These are phyloP conservation scores for Pseudocercospora macadamiae DNA, from an alignment of 2,329 filamentous ascomycete genomes.

Conservation along the genomic window DNA sequence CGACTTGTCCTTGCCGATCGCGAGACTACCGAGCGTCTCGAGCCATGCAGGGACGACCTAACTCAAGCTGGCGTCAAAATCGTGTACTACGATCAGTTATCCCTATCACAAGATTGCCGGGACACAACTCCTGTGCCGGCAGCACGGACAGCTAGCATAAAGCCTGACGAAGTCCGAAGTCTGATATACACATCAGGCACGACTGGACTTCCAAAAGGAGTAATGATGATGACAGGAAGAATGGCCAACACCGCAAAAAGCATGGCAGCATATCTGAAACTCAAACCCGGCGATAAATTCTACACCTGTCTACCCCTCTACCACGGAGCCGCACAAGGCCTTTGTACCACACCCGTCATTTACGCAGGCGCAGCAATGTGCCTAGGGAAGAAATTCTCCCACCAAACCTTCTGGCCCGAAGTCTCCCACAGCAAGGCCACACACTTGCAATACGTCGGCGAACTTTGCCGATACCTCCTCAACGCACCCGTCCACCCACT, in stretches of 20 bases:
- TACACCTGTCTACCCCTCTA: conserved; percentile 76
- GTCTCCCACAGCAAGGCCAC: conserved; percentile 70
- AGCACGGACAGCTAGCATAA: conserved; percentile 19
- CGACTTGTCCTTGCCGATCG: conserved; percentile 33
- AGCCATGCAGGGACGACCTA: conserved; percentile 30
- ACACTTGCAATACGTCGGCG: conserved; percentile 81
- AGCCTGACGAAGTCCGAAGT: conserved; percentile 59
- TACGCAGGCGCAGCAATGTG: conserved; percentile 67
- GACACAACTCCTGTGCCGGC: conserved; percentile 32
- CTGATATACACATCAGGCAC: conserved; percentile 85
- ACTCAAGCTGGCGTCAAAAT: conserved; percentile 23
- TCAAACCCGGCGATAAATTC: conserved; percentile 61
- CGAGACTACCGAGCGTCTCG: conserved; percentile 28
- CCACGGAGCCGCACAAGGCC: conserved; percentile 75
- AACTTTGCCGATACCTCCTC: conserved; percentile 80
- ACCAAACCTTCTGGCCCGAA: conserved; percentile 74
- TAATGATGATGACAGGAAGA: conserved; percentile 32
- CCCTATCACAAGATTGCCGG: conserved; percentile 16
- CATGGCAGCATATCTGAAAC: conserved; percentile 57
- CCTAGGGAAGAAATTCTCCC: conserved; percentile 78
- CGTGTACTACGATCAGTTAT: conserved; percentile 32
- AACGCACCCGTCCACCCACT: conserved; percentile 65
- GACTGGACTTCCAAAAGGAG: conserved; percentile 50
- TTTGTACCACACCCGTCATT: conserved; percentile 60
- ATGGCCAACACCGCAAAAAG: conserved; percentile 58